Conservation (phyloP, 768 basidiomycete species). For the Suillus variegatus region DNA sequence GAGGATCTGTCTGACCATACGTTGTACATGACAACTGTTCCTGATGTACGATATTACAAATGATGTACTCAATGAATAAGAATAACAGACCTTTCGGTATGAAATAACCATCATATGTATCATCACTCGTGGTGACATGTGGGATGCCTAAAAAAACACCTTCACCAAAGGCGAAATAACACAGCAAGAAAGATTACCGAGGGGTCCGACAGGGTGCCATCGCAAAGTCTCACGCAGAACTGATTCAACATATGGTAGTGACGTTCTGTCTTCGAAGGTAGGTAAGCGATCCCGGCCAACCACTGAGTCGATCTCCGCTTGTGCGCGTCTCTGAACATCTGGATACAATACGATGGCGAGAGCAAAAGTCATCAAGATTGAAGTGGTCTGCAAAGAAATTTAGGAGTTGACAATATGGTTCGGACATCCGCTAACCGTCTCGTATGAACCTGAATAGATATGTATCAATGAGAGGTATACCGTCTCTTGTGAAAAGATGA, state of each 20-base stretch:
- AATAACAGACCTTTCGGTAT: too few species aligned
- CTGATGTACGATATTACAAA: too few species aligned
- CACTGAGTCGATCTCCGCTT: conserved; percentile 18
- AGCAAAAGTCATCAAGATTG: conserved; percentile 11
- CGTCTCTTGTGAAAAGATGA: neutral
- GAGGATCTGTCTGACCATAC: too few species aligned
- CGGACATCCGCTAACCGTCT: conserved; percentile 14
- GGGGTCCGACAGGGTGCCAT: neutral
- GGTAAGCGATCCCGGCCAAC: neutral
- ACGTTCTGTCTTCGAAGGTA: neutral
- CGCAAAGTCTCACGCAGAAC: conserved; percentile 1
- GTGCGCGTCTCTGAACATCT: conserved; percentile 16
- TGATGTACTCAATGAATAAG: too few species aligned
- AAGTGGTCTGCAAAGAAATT: conserved; percentile 7
- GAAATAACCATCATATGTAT: too few species aligned
- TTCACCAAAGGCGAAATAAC: too few species aligned
- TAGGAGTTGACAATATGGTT: neutral
- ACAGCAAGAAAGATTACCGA: neutral
- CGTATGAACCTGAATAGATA: conserved; percentile 19
- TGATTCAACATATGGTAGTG: conserved; percentile 1
- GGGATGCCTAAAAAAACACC: too few species aligned
- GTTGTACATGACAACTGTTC: too few species aligned
- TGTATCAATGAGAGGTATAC: neutral
- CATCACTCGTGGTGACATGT: too few species aligned
- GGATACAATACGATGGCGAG: conserved; percentile 12